Conservation (phyloP, 2,329 filamentous ascomycete species). For the Lasiodiplodia hormozganensis region DNA sequence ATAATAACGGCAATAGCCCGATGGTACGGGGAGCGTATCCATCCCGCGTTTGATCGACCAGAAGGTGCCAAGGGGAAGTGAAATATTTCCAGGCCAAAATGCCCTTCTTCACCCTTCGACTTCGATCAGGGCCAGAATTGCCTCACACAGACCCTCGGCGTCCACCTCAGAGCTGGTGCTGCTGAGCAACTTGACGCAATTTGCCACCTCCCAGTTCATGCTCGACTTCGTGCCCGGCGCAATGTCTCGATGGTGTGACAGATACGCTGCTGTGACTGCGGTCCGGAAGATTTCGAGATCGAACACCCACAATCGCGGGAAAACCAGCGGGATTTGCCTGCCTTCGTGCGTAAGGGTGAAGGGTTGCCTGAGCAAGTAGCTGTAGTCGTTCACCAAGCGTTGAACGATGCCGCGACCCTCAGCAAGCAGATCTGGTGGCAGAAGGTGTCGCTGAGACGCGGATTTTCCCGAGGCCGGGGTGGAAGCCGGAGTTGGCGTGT, state of each 20-base stretch:
- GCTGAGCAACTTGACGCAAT: constrained; percentile 25
- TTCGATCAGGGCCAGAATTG: constrained; percentile 13
- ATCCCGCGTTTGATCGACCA: too few relatives aligned
- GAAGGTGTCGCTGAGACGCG: not conserved
- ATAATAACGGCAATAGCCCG: too few relatives aligned
- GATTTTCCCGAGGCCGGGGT: constrained; percentile 4
- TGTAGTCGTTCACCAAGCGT: constrained; percentile 2
- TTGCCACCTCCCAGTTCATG: constrained; percentile 27
- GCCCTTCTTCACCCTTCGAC: not conserved
- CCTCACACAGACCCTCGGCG: constrained; percentile 23
- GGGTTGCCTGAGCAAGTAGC: constrained; percentile 21
- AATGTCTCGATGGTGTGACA: constrained; percentile 8
- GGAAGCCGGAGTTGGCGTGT: not conserved
- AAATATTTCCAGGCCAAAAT: too few relatives aligned
- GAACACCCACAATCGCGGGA: constrained; percentile 17
- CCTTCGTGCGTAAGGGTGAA: constrained; percentile 16
- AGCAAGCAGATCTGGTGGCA: constrained; percentile 7
- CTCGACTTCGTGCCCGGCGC: not conserved
- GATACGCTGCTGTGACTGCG: constrained; percentile 22
- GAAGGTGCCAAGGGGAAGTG: too few relatives aligned
- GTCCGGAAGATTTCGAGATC: constrained; percentile 25
- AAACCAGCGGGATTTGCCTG: constrained; percentile 17
- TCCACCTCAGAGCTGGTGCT: constrained; percentile 26
- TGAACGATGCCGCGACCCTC: constrained; percentile 25
- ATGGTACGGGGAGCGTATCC: too few relatives aligned